Percentiles rank a stretch among this genome's conserved stretches.
phyloP scores from a whole-genome alignment of 495 filamentous ascomycete species.

The Talaromyces proteolyticus region DNA sequence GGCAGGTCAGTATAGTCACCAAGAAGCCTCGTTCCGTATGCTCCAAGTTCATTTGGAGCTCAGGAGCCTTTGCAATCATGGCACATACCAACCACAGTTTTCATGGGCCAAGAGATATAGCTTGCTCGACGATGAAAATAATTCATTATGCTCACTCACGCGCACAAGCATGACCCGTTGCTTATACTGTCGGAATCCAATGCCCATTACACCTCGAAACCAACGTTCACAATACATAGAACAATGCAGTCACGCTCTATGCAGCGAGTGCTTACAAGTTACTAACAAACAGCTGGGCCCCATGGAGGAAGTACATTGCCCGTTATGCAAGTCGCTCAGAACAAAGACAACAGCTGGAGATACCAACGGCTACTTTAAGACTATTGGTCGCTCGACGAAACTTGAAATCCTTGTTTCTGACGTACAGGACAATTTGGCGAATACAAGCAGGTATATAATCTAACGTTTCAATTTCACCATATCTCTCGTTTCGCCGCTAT shows the following conservation, averaged over 20 bases:
- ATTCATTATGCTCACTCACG: slow-evolving; percentile 10
- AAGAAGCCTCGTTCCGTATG: slow-evolving; percentile 21
- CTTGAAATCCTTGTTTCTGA: slow-evolving; percentile 26
- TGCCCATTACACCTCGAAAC: slow-evolving; percentile 6
- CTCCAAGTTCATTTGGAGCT: slow-evolving; percentile 37
- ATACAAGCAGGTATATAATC: slow-evolving; percentile 32
- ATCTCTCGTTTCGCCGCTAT: too few species aligned
- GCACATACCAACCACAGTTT: slow-evolving; percentile 32
- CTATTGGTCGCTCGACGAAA: slow-evolving; percentile 17
- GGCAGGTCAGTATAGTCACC: slow-evolving; percentile 15
- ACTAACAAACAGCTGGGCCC: background rate
- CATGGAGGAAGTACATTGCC: background rate
- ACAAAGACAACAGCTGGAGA: background rate
- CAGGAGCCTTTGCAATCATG: slow-evolving; percentile 41
- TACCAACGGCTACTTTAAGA: slow-evolving; percentile 12
- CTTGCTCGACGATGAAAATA: slow-evolving; percentile 11
- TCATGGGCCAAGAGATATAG: slow-evolving; percentile 25
- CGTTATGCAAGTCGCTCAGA: background rate
- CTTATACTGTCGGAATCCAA: slow-evolving; percentile 9
- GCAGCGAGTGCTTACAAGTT: slow-evolving; percentile 5
- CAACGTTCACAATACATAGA: slow-evolving; percentile 12
- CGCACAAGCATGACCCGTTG: slow-evolving; percentile 13
- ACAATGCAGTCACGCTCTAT: slow-evolving; percentile 16
- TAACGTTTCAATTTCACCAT: background rate
- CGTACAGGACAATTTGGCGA: slow-evolving; percentile 15